Evolutionary conservation across 768 basidiomycete species (phyloP).

Genomic region (Rhodotorula graminis): DNA sequence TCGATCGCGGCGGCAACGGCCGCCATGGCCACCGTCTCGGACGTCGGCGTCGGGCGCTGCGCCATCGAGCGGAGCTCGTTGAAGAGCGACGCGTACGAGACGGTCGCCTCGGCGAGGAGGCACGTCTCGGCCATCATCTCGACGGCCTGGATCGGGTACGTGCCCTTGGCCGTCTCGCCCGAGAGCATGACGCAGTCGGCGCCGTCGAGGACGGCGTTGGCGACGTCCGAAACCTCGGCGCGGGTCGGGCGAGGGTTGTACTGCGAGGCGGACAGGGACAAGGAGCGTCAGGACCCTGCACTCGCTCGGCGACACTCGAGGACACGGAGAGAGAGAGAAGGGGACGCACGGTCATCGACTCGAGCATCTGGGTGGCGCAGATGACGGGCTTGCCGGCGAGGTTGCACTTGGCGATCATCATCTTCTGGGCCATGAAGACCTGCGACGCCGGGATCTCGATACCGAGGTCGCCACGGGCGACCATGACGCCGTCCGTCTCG

Average conservation of each 20-base stretch:
- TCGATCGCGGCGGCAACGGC: constrained; percentile 92
- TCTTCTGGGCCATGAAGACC: constrained; percentile 98
- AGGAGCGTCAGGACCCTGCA: no score
- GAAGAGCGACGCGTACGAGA: constrained; percentile 90
- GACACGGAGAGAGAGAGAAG: neutral
- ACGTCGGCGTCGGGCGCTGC: constrained; percentile 82
- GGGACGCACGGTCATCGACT: constrained; percentile 49
- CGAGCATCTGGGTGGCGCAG: constrained; percentile 99
- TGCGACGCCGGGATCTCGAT: constrained; percentile 99
- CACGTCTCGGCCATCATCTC: constrained; percentile 99
- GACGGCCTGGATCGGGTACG: constrained; percentile 93
- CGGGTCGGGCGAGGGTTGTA: constrained; percentile 98
- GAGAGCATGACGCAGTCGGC: constrained; percentile 99
- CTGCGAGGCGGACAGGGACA: neutral
- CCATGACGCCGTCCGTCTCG: constrained; percentile 98
- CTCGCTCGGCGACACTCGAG: no score
- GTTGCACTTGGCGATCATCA: constrained; percentile 99
- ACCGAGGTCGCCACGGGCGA: constrained; percentile 97
- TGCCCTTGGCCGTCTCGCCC: constrained; percentile 97
- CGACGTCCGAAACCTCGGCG: constrained; percentile 97
- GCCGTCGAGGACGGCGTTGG: constrained; percentile 97
- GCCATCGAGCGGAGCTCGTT: constrained; percentile 69
- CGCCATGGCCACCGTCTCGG: constrained; percentile 92
- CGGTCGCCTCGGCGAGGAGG: constrained; percentile 87
- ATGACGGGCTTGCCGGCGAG: constrained; percentile 96